Evolutionary conservation across 345 rosid genomes (phyloP).

Genomic region (Eutrema heterophyllum): DNA sequence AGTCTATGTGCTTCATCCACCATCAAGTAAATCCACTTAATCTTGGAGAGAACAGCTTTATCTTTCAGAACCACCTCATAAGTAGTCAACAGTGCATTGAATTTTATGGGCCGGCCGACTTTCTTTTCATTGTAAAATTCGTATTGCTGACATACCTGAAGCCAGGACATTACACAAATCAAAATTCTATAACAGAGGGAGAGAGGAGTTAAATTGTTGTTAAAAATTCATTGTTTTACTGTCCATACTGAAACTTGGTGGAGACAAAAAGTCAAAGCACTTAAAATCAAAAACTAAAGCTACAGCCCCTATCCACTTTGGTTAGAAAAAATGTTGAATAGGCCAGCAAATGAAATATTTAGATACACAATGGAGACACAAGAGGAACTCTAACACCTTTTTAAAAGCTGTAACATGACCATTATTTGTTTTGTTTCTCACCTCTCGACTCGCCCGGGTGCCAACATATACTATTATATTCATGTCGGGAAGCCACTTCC

Average conservation of each 20-base stretch:
- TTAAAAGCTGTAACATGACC: background rate
- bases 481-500: constrained; percentile 96
- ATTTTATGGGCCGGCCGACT: constrained; percentile 80
- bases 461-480: constrained; percentile 96
- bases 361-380: constrained; percentile 11
- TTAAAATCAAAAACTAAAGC: background rate
- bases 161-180: constrained; percentile 7
- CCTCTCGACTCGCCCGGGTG: constrained; percentile 99
- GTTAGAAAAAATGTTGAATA: background rate
- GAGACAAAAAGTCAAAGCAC: background rate
- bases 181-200: background rate
- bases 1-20: constrained; percentile 99
- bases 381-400: constrained; percentile 10
- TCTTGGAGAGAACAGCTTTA: constrained; percentile 86
- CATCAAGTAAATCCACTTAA: constrained; percentile 97
- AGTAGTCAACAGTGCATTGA: constrained; percentile 82
- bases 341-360: background rate
- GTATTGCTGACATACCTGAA: constrained; percentile 94
- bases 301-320: background rate
- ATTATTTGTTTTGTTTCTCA: constrained; percentile 26
- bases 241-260: background rate
- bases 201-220: background rate
- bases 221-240: background rate
- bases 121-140: constrained; percentile 89
- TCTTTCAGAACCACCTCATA: constrained; percentile 98